These are phyloP conservation scores for Chloropicon primus DNA, from an alignment of 139 green algal genomes.

Conservation along the genomic window DNA sequence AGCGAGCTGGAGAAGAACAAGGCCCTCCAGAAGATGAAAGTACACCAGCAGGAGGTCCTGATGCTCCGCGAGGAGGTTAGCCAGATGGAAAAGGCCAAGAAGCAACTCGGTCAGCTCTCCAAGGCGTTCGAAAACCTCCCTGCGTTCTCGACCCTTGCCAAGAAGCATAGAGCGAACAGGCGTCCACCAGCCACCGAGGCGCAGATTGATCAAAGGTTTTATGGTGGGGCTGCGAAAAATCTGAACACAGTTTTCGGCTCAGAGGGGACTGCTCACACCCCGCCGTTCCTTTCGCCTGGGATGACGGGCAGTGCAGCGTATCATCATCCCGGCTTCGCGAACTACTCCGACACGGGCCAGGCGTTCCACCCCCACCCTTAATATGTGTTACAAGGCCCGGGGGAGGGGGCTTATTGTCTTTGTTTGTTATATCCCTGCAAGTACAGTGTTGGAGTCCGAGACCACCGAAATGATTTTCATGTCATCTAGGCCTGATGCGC, in stretches of 20 bases:
- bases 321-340: no score
- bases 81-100: not conserved
- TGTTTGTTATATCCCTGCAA: not conserved
- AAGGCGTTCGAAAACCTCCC: not conserved
- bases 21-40: not conserved
- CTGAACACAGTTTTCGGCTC: not conserved
- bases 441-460: not conserved
- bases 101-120: not conserved
- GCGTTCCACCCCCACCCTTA: no score
- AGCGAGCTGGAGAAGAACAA: not conserved
- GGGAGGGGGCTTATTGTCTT: no score
- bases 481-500: constrained; percentile 44
- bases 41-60: not conserved
- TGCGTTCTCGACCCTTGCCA: not conserved
- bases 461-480: constrained; percentile 3
- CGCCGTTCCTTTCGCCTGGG: no score
- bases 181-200: no score
- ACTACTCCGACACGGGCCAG: no score
- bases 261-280: no score
- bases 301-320: no score
- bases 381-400: no score
- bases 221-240: not conserved
- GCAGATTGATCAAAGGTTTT: no score
- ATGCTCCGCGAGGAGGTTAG: not conserved
- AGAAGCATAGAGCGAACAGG: not conserved